phyloP scores from a whole-genome alignment of 768 basidiomycete species.

The Naganishia vishniacii region DNA sequence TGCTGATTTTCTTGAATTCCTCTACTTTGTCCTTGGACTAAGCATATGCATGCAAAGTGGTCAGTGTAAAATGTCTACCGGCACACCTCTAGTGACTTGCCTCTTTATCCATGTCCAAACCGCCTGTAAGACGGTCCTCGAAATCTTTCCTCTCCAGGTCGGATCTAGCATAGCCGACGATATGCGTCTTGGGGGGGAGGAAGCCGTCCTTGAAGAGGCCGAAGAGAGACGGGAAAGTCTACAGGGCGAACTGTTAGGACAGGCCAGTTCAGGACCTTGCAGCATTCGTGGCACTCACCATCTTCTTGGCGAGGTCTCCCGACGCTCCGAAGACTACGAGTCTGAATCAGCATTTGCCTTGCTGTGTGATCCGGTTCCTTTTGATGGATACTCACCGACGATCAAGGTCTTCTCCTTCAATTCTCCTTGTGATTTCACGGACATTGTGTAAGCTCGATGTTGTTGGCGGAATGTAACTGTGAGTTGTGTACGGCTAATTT shows the following conservation, averaged over 20 bases:
- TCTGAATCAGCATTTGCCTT: too few relatives aligned
- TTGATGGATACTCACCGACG: constrained; percentile 21
- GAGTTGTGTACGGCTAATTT: neutral
- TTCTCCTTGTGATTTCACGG: constrained; percentile 18
- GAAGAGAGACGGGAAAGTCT: constrained; percentile 27
- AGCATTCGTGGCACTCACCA: constrained; percentile 20
- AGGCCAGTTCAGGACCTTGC: neutral
- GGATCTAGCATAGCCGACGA: constrained; percentile 31
- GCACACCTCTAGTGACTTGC: neutral
- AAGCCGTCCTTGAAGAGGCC: constrained; percentile 22
- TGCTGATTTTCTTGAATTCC: constrained; percentile 27
- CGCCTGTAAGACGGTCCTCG: constrained; percentile 25
- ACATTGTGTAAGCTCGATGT: neutral
- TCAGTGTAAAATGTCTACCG: too few relatives aligned
- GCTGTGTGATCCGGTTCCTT: too few relatives aligned
- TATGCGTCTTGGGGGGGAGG: constrained; percentile 25
- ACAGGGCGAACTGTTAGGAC: neutral
- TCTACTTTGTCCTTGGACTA: constrained; percentile 25
- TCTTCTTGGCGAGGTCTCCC: constrained; percentile 33
- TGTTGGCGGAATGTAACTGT: neutral
- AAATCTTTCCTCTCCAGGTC: constrained; percentile 28
- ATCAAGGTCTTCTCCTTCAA: constrained; percentile 26
- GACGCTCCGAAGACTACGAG: constrained; percentile 33
- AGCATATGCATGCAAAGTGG: too few relatives aligned
- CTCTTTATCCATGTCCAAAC: constrained; percentile 24